Base-by-base conservation (phyloP, 768 basidiomycete genomes). In the Kwoniella botswanensis region DNA sequence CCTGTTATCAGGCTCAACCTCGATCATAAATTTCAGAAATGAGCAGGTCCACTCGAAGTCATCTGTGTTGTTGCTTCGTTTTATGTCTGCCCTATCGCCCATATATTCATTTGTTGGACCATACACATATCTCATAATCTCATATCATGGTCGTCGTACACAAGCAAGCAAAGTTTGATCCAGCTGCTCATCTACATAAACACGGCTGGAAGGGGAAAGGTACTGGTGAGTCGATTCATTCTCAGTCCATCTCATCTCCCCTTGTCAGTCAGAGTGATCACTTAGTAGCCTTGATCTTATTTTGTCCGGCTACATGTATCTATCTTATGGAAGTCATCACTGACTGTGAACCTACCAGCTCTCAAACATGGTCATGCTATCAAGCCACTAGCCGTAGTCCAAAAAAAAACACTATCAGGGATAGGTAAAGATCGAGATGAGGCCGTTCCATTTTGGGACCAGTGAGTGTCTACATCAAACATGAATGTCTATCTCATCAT, bases 361-460 rank as follows among this genome's bases (percentile, higher is more conserved):
- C 89, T 97, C n/a, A 90, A 93, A 35, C 85, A 90, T 13, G 94
- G 92, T 6, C 91, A 93, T 62, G 89, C 94, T 50, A 86, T 86
- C 21, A 87, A 88, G 7, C 94, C 94, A 1, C 84, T 98, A 42
- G 87, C 90, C 5, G 88, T 94, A 52, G 87, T 90, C 1, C 91
- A 92, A 81, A 97, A 97, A 86, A 91, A 90, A 84, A 92, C 87
- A 4, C 86, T 95, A n/a, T 85, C 88, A 11, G 94, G 94, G 2
- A 83, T 98, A 68, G 94, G 94, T 67, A 94, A 93, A 82, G 93
- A 98, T 82, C 88, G 94, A 74, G 94, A 96, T 78, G 94, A 95
- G 76, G 93, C 93, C 0, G 94, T 94, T 81, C 94, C 94, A 62
- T 98, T 98, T 88, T 98, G 94, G 94, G 94, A 98, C 82, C 93